Conservation (phyloP, 148 eudicot species). For the Selenicereus undatus region DNA sequence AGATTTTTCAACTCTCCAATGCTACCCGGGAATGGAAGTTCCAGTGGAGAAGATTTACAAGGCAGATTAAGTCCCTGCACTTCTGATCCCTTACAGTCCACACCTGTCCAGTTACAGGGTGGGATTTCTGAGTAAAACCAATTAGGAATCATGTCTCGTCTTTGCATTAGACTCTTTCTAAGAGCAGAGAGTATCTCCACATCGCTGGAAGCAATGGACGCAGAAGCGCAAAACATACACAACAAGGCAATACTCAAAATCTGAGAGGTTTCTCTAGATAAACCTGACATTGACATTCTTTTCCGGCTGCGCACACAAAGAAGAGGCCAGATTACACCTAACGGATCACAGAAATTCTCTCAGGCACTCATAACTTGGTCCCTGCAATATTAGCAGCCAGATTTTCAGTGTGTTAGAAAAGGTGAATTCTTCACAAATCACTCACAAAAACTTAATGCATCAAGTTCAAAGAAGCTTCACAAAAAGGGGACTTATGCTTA, state of each 20-base stretch:
- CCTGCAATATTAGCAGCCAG: conserved; percentile 15
- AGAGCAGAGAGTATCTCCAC: conserved; percentile 41
- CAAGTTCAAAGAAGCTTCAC: not conserved
- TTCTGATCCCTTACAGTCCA: conserved; percentile 44
- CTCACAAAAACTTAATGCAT: not conserved
- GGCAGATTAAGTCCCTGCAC: conserved; percentile 49
- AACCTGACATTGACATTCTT: conserved; percentile 22
- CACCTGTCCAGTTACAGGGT: conserved; percentile 75
- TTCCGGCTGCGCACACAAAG: conserved; percentile 5
- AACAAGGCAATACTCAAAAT: conserved; percentile 21
- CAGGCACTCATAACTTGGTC: not conserved
- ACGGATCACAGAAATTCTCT: not conserved
- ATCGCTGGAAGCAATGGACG: conserved; percentile 34
- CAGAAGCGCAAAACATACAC: conserved; percentile 30
- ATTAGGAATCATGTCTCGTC: conserved; percentile 41
- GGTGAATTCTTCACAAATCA: not conserved
- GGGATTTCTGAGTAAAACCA: conserved; percentile 55
- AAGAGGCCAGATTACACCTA: not conserved
- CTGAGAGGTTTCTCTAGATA: not conserved
- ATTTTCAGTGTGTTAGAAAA: not conserved
- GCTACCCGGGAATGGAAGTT: conserved; percentile 52
- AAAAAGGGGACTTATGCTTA: not conserved
- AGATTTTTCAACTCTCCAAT: conserved; percentile 49
- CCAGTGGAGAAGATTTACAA: conserved; percentile 39
- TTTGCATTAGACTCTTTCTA: conserved; percentile 40